Base-by-base conservation (phyloP, 73 alveolate species). In the Diophrys sp. region DNA sequence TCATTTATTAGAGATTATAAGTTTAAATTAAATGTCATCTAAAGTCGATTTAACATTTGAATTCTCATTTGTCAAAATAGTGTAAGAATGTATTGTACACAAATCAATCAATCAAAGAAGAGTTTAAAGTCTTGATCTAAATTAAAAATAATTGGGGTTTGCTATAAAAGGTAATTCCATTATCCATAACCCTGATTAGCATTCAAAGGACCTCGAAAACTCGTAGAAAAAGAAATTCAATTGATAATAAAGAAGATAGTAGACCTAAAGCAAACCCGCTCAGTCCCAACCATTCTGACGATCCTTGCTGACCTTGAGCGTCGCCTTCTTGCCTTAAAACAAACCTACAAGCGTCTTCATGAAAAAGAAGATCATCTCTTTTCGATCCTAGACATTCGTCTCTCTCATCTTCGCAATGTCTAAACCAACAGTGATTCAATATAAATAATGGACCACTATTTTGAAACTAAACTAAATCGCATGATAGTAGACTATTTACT, bases 401-500 rank as follows among this genome's bases (percentile, higher is more conserved):
- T 80, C 18, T 2, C 29, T 18, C 85, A 86, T 56, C 70, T 86
- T 0, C n/a, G 33, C 18, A 28, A 55, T 14, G 72, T 80, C 54
- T 74, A 67, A 30, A 73, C 62, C 1, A 75, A 79, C 69, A 28
- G 44, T 5, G n/a, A 30, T 29, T 79, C 79, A 23, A 54, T 67
- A 0, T 75, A 44, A 33, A 56, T 86, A 18, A 74, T 71, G 83
- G 66, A 23, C 24, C 89, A 86, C 23, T 86, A 86, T 66, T 86
- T 74, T 54, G 53, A 56, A 1, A 79, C 53, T 56, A 73, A 88
- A 33, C 89, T 86, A 0, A 72, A 77, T 56, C 67, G 93, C 31
- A 67, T 86, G 23, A 86, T 86, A 0, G 69, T 80, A 27, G 93
- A 86, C 70, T 86, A 86, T 54, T 26, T 86, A 75, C 89, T 86